Evolutionary conservation across 331 rosid genomes (phyloP).

Genomic region (Prunus yedoensis): DNA sequence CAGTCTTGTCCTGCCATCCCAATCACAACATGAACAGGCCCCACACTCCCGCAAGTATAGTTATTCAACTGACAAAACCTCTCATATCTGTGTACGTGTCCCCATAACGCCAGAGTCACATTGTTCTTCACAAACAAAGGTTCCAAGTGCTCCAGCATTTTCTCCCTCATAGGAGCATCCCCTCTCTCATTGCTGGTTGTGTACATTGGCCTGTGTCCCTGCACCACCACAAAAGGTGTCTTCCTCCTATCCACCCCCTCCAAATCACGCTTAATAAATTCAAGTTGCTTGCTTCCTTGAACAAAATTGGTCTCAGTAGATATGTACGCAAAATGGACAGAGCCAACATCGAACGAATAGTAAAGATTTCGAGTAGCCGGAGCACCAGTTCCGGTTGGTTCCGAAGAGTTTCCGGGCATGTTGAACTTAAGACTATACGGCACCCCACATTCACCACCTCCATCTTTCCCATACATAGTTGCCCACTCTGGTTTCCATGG

Average conservation of each 20-base stretch:
- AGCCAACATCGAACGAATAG: slow-evolving; percentile 84
- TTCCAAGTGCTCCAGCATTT: slow-evolving; percentile 79
- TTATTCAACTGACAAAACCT: slow-evolving; percentile 79
- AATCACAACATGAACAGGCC: slow-evolving; percentile 80
- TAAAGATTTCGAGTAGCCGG: slow-evolving; percentile 72
- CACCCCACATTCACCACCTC: slow-evolving; percentile 97
- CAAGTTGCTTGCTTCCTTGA: slow-evolving; percentile 61
- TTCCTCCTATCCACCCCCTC: slow-evolving; percentile 66
- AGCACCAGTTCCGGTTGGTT: slow-evolving; percentile 62
- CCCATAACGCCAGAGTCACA: slow-evolving; percentile 90
- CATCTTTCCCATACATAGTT: slow-evolving; percentile 62
- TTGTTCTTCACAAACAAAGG: slow-evolving; percentile 76
- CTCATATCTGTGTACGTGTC: slow-evolving; percentile 93
- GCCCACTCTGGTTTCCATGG: slow-evolving; percentile 91
- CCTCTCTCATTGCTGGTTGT: slow-evolving; percentile 71
- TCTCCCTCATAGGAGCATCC: slow-evolving; percentile 57
- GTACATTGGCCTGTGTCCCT: slow-evolving; percentile 94
- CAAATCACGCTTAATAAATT: slow-evolving; percentile 74
- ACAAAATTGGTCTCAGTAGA: slow-evolving; percentile 93
- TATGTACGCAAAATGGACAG: slow-evolving; percentile 74
- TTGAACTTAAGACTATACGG: slow-evolving; percentile 88
- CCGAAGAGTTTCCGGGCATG: slow-evolving; percentile 95
- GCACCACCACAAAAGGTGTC: slow-evolving; percentile 78
- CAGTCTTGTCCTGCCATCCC: slow-evolving; percentile 99
- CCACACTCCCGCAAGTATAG: slow-evolving; percentile 62